Conservation (phyloP, 371 early-diverging fungal species). For the Vairimorpha apis region DNA sequence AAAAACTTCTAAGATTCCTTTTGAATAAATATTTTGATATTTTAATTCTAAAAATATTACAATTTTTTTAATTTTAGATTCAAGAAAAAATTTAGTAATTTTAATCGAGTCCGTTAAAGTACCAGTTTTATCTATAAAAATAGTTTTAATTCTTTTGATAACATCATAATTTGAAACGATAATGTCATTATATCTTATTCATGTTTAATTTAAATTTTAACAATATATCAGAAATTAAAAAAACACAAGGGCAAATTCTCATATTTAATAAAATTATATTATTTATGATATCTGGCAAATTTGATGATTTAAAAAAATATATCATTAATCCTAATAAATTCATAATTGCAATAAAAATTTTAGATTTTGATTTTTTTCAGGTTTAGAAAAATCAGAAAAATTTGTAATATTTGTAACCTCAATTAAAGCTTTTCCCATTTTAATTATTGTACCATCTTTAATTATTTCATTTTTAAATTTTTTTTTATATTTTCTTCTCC, state of each 20-base stretch:
- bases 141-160: neutral
- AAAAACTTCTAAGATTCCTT: neutral
- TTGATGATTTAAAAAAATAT: neutral
- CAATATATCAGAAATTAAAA: neutral
- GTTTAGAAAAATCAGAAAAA: neutral
- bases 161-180: neutral
- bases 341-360: neutral
- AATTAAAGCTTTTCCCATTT: neutral
- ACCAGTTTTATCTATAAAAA: slow-evolving; percentile 21
- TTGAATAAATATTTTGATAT: neutral
- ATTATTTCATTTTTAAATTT: neutral
- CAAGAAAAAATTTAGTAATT: neutral
- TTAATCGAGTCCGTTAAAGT: neutral
- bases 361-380: neutral
- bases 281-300: neutral
- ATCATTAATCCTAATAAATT: neutral
- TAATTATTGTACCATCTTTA: neutral
- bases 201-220: neutral
- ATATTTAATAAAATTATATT: neutral
- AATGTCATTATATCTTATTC: neutral
- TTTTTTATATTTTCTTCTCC: neutral
- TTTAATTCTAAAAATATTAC: neutral
- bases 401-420: neutral
- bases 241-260: slow-evolving; percentile 8
- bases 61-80: neutral